These are phyloP conservation scores for Blastomyces gilchristii DNA, from an alignment of 2,329 filamentous ascomycete species.

Conservation along the genomic window DNA sequence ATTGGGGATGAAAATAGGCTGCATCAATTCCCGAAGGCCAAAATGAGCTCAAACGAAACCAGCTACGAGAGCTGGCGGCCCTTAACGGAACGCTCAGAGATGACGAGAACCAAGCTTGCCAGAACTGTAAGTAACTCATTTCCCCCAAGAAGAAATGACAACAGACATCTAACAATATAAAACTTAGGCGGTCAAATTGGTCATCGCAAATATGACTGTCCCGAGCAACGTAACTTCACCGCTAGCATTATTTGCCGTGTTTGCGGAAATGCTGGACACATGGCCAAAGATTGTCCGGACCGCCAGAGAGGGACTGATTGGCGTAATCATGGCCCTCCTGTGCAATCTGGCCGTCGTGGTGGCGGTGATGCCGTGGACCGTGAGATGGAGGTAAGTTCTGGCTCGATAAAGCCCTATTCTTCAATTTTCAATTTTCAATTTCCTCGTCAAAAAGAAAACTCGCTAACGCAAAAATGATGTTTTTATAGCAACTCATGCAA, in stretches of 20 bases:
- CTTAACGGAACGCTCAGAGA: slow-evolving; percentile 98
- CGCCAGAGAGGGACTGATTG: slow-evolving; percentile 81
- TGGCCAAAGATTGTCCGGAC: slow-evolving; percentile 96
- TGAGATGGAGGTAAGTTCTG: slow-evolving; percentile 76
- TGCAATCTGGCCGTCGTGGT: slow-evolving; percentile 46
- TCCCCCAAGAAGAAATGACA: background rate
- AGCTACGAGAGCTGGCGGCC: slow-evolving; percentile 91
- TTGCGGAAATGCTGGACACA: slow-evolving; percentile 94
- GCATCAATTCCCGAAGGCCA: slow-evolving; percentile 97
- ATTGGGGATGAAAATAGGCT: slow-evolving; percentile 49
- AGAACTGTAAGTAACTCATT: slow-evolving; percentile 59
- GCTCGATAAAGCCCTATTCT: too few species aligned
- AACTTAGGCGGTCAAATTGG: slow-evolving; percentile 75
- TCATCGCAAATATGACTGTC: slow-evolving; percentile 97
- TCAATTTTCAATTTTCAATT: too few species aligned
- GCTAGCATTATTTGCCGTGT: slow-evolving; percentile 98
- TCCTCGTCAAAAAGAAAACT: slow-evolving; percentile 3
- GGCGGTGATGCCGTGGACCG: slow-evolving; percentile 77
- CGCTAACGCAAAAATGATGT: slow-evolving; percentile 32
- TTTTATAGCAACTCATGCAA: slow-evolving; percentile 78
- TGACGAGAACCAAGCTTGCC: slow-evolving; percentile 97
- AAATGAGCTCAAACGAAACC: slow-evolving; percentile 97
- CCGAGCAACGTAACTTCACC: slow-evolving; percentile 96
- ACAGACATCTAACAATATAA: slow-evolving; percentile 16
- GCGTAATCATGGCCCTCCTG: slow-evolving; percentile 61